Conservation (phyloP, 257 asterid species). For the Solanum rostratum region DNA sequence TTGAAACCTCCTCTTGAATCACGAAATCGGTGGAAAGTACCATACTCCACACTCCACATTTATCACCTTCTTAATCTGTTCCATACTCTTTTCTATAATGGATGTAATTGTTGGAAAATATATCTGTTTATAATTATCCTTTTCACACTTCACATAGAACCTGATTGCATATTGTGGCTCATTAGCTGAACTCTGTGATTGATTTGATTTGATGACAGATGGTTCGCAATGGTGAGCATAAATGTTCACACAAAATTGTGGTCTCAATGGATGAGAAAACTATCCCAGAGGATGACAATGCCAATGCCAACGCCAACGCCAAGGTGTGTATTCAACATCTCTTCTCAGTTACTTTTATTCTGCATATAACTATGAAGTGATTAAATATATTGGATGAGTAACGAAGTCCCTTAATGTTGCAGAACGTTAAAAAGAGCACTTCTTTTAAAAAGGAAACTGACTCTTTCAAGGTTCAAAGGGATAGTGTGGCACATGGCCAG, state of each 20-base stretch:
- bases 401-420: neutral
- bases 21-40: neutral
- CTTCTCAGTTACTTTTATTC: neutral
- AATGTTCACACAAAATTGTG: constrained; percentile 40
- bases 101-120: no score
- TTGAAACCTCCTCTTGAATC: neutral
- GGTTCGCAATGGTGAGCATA: constrained; percentile 83
- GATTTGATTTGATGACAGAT: constrained; percentile 28
- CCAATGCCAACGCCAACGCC: constrained; percentile 33
- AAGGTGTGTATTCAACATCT: neutral
- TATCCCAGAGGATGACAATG: constrained; percentile 48
- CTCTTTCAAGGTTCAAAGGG: constrained; percentile 20
- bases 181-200: neutral
- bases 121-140: no score
- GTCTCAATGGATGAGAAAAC: constrained; percentile 63
- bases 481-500: constrained; percentile 18
- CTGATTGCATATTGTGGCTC: neutral
- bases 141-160: no score
- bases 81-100: no score
- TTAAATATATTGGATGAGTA: neutral
- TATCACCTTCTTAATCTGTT: no score
- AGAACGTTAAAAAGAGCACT: constrained; percentile 25
- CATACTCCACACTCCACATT: no score
- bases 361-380: neutral
- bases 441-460: constrained; percentile 27